These are phyloP conservation scores for Xylaria sp. DNA, from an alignment of 2,329 filamentous ascomycete genomes.

Conservation along the genomic window DNA sequence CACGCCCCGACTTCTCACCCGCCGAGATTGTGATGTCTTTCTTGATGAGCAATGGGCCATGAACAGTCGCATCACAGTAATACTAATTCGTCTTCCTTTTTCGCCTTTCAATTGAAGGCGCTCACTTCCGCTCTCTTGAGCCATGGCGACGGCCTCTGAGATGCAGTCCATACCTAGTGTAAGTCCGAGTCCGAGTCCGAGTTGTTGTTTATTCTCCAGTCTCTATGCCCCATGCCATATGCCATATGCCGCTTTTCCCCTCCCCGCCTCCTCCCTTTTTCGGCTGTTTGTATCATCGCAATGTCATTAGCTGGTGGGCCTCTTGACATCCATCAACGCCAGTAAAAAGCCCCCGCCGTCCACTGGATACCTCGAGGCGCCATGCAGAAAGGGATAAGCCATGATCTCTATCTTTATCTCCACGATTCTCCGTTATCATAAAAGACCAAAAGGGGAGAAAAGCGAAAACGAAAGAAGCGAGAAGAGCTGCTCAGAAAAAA, in stretches of 20 bases:
- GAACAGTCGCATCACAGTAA: conserved; percentile 24
- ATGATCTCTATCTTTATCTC: conserved; percentile 1
- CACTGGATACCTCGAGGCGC: conserved; percentile 5
- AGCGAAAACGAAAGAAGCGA: background rate
- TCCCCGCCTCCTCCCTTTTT: conserved; percentile 2
- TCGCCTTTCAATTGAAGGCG: conserved; percentile 32
- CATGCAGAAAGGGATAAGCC: conserved; percentile 8
- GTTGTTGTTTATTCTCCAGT: background rate
- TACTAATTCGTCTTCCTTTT: conserved; percentile 23
- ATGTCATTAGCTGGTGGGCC: conserved; percentile 16
- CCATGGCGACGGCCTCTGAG: conserved; percentile 36
- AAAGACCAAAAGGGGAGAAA: background rate
- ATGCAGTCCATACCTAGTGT: conserved; percentile 53
- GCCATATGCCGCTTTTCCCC: background rate
- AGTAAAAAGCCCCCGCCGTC: conserved; percentile 8
- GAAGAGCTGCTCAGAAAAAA: background rate
- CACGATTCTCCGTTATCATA: background rate
- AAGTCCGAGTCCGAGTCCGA: conserved; percentile 31
- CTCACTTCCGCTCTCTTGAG: conserved; percentile 33
- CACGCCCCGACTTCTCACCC: conserved; percentile 8
- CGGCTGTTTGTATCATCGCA: conserved; percentile 7
- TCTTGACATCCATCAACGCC: conserved; percentile 4
- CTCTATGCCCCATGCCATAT: conserved; percentile 9
- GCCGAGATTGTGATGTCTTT: conserved; percentile 30
- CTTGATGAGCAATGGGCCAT: conserved; percentile 33